Conservation (phyloP, 352 stramenopile species). For the Phytophthora sojae region DNA sequence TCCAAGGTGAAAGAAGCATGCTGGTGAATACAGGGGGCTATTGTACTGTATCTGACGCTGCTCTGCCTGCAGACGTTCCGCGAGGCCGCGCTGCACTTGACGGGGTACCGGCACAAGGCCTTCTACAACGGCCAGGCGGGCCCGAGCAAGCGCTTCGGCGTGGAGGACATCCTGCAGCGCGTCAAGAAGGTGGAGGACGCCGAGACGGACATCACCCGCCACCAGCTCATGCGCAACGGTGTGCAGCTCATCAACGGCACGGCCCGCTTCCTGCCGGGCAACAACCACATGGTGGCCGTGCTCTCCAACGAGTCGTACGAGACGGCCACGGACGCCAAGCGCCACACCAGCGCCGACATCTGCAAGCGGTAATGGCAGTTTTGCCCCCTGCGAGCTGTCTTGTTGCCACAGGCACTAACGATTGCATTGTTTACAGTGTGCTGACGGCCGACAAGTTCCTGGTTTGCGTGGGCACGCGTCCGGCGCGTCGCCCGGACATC, state of each 20-base stretch:
- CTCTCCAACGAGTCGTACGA: slow-evolving; percentile 88
- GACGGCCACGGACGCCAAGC: slow-evolving; percentile 74
- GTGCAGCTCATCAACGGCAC: slow-evolving; percentile 86
- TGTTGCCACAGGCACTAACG: too few species aligned
- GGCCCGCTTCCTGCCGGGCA: slow-evolving; percentile 74
- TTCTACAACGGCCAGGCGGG: slow-evolving; percentile 87
- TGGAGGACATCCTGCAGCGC: slow-evolving; percentile 87
- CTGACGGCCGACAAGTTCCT: slow-evolving; percentile 89
- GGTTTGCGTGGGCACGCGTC: slow-evolving; percentile 86
- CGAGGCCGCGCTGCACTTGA: slow-evolving; percentile 90
- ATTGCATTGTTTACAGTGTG: slow-evolving; percentile 46
- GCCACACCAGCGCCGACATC: slow-evolving; percentile 79
- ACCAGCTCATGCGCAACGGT: slow-evolving; percentile 84
- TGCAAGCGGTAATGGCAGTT: slow-evolving; percentile 74
- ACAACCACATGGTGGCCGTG: slow-evolving; percentile 83
- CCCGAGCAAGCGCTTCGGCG: slow-evolving; percentile 71
- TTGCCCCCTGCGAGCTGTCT: background rate
- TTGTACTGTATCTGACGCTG: background rate
- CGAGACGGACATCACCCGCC: slow-evolving; percentile 87
- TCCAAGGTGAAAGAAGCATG: slow-evolving; percentile 59
- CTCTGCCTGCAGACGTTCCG: slow-evolving; percentile 78
- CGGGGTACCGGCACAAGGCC: slow-evolving; percentile 86
- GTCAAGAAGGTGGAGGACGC: slow-evolving; percentile 85
- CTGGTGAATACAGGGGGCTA: too few species aligned
- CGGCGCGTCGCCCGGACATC: slow-evolving; percentile 80